Evolutionary conservation across 1,284 basidiomycete genomes (phyloP).

Genomic region (Ceratobasidium sp.): DNA sequence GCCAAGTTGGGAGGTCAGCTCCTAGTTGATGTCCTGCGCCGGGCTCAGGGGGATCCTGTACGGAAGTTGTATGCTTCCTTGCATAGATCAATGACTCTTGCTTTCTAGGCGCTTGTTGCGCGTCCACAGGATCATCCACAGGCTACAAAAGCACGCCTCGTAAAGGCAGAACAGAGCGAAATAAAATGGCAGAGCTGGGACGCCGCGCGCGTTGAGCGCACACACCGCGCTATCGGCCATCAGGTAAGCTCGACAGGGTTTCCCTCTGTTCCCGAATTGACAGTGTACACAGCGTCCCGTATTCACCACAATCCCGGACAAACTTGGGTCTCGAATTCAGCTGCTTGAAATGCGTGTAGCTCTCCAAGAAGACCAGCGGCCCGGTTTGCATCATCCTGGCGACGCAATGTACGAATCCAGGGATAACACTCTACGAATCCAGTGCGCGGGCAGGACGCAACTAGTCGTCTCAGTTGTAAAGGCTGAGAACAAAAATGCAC

Average conservation of each 20-base stretch:
- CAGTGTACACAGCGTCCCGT: not conserved
- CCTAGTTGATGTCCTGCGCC: constrained; percentile 46
- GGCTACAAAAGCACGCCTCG: constrained; percentile 47
- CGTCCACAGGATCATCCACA: constrained; percentile 43
- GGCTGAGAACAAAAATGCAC: constrained; percentile 32
- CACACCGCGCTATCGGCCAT: constrained; percentile 47
- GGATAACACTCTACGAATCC: constrained; percentile 30
- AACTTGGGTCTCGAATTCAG: constrained; percentile 26
- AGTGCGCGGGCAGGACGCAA: constrained; percentile 38
- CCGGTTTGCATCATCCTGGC: constrained; percentile 24
- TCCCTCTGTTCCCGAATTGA: not conserved
- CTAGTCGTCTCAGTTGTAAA: constrained; percentile 43
- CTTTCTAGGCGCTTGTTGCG: constrained; percentile 9
- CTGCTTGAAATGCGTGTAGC: constrained; percentile 39
- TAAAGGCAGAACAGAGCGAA: constrained; percentile 38
- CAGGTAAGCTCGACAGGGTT: constrained; percentile 32
- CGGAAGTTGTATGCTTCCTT: not conserved
- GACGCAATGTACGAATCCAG: constrained; percentile 28
- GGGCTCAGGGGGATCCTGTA: constrained; percentile 32
- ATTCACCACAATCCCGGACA: constrained; percentile 46
- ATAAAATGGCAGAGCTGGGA: constrained; percentile 46
- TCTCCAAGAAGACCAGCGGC: not conserved
- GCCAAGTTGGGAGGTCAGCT: constrained; percentile 47
- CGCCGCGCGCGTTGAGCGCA: constrained; percentile 42
- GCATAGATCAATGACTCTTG: not conserved